These are phyloP conservation scores for Rugonectria rugulosa DNA, from an alignment of 2,329 filamentous ascomycete genomes.

Conservation along the genomic window DNA sequence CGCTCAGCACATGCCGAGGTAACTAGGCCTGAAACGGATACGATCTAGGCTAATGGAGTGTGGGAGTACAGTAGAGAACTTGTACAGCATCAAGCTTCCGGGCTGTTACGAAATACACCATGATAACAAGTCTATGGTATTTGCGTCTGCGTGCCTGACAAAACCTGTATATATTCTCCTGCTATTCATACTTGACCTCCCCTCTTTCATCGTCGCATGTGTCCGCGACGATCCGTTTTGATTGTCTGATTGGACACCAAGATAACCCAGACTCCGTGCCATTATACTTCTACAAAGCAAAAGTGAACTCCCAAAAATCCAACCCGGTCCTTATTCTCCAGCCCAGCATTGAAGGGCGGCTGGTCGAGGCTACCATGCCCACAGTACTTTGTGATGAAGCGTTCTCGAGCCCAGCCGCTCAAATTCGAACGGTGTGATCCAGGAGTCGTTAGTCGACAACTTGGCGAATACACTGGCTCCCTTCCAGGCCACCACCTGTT, in stretches of 20 bases:
- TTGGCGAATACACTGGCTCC: slow-evolving; percentile 96
- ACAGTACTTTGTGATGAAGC: slow-evolving; percentile 81
- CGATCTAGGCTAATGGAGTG: too few species aligned
- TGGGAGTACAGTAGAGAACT: too few species aligned
- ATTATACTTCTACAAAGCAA: slow-evolving; percentile 25
- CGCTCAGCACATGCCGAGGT: too few species aligned
- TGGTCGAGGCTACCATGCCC: slow-evolving; percentile 59
- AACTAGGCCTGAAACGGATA: not conserved
- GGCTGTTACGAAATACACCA: too few species aligned
- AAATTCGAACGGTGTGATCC: slow-evolving; percentile 89
- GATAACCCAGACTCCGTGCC: slow-evolving; percentile 36
- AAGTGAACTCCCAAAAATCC: slow-evolving; percentile 31
- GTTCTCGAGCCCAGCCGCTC: slow-evolving; percentile 83
- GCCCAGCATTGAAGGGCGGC: not conserved
- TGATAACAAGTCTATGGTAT: not conserved
- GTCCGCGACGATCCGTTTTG: not conserved
- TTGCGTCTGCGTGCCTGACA: not conserved
- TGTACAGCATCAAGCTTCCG: too few species aligned
- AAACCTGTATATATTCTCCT: not conserved
- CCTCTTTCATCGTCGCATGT: not conserved
- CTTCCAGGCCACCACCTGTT: slow-evolving; percentile 98
- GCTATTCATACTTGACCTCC: not conserved
- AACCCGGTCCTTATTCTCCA: slow-evolving; percentile 8
- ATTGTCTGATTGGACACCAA: slow-evolving; percentile 18
- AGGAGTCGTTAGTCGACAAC: slow-evolving; percentile 90